Evolutionary conservation across 2,329 filamentous ascomycete species (phyloP).

Genomic region (Neofusicoccum sp.): DNA sequence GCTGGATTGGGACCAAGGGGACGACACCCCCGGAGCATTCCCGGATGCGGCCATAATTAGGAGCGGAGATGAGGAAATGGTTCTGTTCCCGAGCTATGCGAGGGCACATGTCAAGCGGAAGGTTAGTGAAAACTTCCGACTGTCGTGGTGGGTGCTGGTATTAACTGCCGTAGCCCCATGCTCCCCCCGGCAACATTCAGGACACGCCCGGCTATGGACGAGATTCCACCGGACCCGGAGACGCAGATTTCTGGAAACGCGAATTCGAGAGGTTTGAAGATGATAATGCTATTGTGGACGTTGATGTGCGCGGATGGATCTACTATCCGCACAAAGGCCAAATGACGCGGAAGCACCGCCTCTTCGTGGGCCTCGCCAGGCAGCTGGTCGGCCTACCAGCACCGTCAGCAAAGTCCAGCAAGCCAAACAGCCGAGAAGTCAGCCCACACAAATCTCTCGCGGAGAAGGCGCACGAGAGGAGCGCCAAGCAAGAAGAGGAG

Average conservation of each 20-base stretch:
- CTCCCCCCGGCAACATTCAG: slow-evolving; percentile 38
- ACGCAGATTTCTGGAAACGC: slow-evolving; percentile 72
- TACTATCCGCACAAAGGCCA: slow-evolving; percentile 83
- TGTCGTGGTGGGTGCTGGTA: background rate
- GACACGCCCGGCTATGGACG: slow-evolving; percentile 40
- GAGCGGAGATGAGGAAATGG: slow-evolving; percentile 84
- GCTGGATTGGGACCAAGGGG: slow-evolving; percentile 41
- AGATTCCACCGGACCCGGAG: slow-evolving; percentile 50
- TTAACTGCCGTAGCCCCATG: slow-evolving; percentile 26
- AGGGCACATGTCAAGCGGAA: slow-evolving; percentile 62
- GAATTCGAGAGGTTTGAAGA: slow-evolving; percentile 80
- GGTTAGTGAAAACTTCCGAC: slow-evolving; percentile 31
- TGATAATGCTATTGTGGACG: slow-evolving; percentile 82
- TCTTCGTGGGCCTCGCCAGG: slow-evolving; percentile 81
- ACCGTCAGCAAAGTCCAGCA: slow-evolving; percentile 46
- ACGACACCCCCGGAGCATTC: slow-evolving; percentile 70
- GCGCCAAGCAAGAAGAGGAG: slow-evolving; percentile 58
- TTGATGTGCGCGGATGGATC: slow-evolving; percentile 94
- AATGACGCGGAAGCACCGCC: slow-evolving; percentile 80
- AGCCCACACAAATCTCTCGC: slow-evolving; percentile 42
- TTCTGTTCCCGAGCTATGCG: slow-evolving; percentile 92
- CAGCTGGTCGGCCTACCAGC: slow-evolving; percentile 84
- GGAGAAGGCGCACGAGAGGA: slow-evolving; percentile 46
- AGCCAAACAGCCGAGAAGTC: slow-evolving; percentile 43
- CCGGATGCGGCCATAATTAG: slow-evolving; percentile 79